These are phyloP conservation scores for Cochlearia excelsa DNA, from an alignment of 345 rosid genomes.

Conservation along the genomic window DNA sequence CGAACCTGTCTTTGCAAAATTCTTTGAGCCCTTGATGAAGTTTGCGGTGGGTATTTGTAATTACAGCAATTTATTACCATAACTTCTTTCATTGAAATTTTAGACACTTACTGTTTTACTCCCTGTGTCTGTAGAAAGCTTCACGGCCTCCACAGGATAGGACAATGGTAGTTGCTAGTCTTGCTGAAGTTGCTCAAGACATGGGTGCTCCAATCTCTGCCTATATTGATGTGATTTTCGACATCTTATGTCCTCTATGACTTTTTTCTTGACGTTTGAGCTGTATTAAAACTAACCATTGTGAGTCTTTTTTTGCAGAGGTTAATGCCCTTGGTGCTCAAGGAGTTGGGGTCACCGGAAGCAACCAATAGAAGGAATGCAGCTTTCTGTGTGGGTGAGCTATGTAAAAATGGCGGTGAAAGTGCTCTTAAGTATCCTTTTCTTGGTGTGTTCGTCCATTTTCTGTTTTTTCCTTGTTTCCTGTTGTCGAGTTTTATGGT, in stretches of 20 bases:
- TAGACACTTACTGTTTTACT: slow-evolving; percentile 34
- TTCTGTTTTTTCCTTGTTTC: slow-evolving; percentile 2
- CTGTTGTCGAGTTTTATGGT: not conserved
- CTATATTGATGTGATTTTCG: slow-evolving; percentile 74
- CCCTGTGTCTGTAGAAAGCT: slow-evolving; percentile 54
- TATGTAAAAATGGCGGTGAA: slow-evolving; percentile 95
- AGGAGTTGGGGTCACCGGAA: slow-evolving; percentile 75
- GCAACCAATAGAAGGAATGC: slow-evolving; percentile 98
- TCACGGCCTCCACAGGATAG: slow-evolving; percentile 86
- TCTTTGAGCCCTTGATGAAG: slow-evolving; percentile 95
- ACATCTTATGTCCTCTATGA: slow-evolving; percentile 5
- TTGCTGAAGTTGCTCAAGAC: slow-evolving; percentile 98
- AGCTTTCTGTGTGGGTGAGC: slow-evolving; percentile 96
- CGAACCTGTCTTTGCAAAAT: slow-evolving; percentile 74
- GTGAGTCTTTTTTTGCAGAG: slow-evolving; percentile 50
- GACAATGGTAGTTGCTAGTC: slow-evolving; percentile 97
- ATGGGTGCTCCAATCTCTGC: slow-evolving; percentile 92
- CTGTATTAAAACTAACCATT: slow-evolving; percentile 25
- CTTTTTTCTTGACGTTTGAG: slow-evolving; percentile 10
- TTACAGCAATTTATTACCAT: slow-evolving; percentile 7
- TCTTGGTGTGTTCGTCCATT: not conserved
- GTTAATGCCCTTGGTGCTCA: slow-evolving; percentile 86
- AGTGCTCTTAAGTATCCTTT: slow-evolving; percentile 82
- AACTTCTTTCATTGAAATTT: slow-evolving; percentile 5
- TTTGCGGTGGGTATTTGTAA: slow-evolving; percentile 62